Base-by-base conservation (phyloP, 495 filamentous ascomycete species). In the Daldinia caldariorum region DNA sequence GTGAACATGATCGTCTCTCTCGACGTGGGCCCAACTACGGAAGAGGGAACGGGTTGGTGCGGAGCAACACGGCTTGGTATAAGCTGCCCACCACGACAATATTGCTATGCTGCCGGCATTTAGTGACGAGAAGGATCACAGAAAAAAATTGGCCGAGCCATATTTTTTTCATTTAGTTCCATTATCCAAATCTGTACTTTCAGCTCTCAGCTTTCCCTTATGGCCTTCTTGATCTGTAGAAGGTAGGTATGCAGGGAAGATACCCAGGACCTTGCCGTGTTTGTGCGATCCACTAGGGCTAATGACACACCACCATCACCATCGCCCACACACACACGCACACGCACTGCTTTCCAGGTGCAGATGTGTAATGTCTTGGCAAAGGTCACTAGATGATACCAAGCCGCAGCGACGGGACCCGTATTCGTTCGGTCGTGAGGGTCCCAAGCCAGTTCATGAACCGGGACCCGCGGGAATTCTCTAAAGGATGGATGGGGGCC, bases 311-410 rank as follows among this genome's bases (percentile, higher is more conserved):
- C 64, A 61, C 41, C 18, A 38, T 49, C 38, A 61, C 59, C 55
- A 54, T 18, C n/a, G 38, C 31, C 59, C 49, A 4, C 51, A 20
- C 43, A 31, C 31, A 31, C n/a, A n/a, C n/a, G 37, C 18, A 63
- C 49, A 3, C 51, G n/a, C 41, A 31, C 31, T 59, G 53, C 45
- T 22, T 59, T 39, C 54, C 0, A 18, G 38, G 22, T 67, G 69
- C 60, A 64, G 47, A 51, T 37, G 59, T 18, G 41, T 49, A 67
- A 37, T 53, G 32, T 45, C 66, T 67, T 63, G 63, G 69, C 63
- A 31, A 51, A 26, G 34, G 39, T 34, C 13, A 41, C 56, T 22
- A 61, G 54, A 31, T 45, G 16, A 26, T 57, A 43, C 58, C 50
- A 64, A 47, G 31, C 45, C 12, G 26, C 16, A 2, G 54, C 43